Evolutionary conservation across 305 asterid species (phyloP).

Genomic region (Galium porrigens): DNA sequence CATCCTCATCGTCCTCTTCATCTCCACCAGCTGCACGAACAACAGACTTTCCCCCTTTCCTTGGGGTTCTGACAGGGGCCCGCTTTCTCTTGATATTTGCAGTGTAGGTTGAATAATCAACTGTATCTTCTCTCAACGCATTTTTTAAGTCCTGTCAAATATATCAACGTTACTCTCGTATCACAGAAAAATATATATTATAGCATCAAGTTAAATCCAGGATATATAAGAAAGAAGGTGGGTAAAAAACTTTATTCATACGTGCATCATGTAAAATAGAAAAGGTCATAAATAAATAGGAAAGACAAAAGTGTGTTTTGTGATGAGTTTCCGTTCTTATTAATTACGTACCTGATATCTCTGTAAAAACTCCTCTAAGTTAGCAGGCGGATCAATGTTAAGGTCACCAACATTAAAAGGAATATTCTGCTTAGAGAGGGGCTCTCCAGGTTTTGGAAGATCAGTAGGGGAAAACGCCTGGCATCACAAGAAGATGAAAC

Average conservation of each 20-base stretch:
- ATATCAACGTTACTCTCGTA: neutral
- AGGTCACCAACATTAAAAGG: conserved; percentile 51
- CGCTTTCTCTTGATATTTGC: conserved; percentile 25
- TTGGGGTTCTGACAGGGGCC: conserved; percentile 26
- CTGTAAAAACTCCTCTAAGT: conserved; percentile 42
- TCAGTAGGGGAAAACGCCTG: conserved; percentile 84
- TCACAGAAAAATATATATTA: neutral
- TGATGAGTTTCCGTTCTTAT: neutral
- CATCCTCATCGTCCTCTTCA: conserved; percentile 42
- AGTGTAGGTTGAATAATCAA: conserved; percentile 22
- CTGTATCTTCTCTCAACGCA: conserved; percentile 23
- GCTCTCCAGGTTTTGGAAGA: conserved; percentile 68
- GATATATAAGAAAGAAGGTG: neutral
- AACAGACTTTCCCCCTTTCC: conserved; percentile 46
- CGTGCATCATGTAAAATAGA: neutral
- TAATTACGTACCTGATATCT: conserved; percentile 63
- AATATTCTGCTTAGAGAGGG: conserved; percentile 48
- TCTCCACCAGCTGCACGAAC: conserved; percentile 30
- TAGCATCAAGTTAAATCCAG: neutral
- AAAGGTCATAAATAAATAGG: neutral
- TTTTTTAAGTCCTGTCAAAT: conserved; percentile 20
- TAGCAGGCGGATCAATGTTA: conserved; percentile 48
- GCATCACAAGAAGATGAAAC: conserved; percentile 1
- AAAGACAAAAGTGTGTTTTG: neutral
- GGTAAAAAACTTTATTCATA: neutral